A percentile compares a stretch with the other conserved stretches of the same genome.
phyloP scores from a whole-genome alignment of 495 filamentous ascomycete species.

The Tuber magnatum region DNA sequence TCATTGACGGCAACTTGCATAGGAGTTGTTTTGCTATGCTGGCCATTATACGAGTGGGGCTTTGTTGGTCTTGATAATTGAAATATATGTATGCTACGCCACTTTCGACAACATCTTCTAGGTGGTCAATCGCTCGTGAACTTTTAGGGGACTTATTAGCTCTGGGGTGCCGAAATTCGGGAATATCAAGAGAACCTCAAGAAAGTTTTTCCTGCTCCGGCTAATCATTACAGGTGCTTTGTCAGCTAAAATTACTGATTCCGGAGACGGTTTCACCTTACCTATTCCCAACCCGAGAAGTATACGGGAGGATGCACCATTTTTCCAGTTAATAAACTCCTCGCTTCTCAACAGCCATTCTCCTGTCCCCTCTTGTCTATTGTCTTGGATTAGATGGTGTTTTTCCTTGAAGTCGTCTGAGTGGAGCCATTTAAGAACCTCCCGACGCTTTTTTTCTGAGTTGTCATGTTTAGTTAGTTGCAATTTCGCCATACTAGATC shows the following conservation, averaged over 20 bases:
- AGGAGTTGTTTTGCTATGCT: conserved; percentile 21
- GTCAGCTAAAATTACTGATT: neutral
- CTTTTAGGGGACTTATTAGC: neutral
- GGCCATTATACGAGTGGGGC: conserved; percentile 12
- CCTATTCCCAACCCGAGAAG: conserved; percentile 27
- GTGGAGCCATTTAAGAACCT: conserved; percentile 21
- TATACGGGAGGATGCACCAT: conserved; percentile 7
- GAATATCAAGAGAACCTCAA: conserved; percentile 15
- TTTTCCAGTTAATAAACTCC: conserved; percentile 16
- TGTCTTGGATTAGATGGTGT: conserved; percentile 14
- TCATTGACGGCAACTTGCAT: neutral
- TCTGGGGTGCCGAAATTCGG: neutral
- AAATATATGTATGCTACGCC: conserved; percentile 31
- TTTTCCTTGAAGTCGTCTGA: conserved; percentile 15
- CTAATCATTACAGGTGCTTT: conserved; percentile 12
- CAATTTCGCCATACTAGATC: neutral
- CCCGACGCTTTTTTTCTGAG: conserved; percentile 2
- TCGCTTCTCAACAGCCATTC: conserved; percentile 17
- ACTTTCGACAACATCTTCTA: conserved; percentile 8
- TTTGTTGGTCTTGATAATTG: conserved; percentile 27
- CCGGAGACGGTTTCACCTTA: conserved; percentile 13
- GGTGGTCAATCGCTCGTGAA: conserved; percentile 16
- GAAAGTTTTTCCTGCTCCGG: conserved; percentile 29
- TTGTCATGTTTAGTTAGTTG: neutral
- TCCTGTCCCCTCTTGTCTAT: conserved; percentile 21